Evolutionary conservation across 2,329 filamentous ascomycete genomes (phyloP).

Genomic region (Lasiodiplodia sp.): DNA sequence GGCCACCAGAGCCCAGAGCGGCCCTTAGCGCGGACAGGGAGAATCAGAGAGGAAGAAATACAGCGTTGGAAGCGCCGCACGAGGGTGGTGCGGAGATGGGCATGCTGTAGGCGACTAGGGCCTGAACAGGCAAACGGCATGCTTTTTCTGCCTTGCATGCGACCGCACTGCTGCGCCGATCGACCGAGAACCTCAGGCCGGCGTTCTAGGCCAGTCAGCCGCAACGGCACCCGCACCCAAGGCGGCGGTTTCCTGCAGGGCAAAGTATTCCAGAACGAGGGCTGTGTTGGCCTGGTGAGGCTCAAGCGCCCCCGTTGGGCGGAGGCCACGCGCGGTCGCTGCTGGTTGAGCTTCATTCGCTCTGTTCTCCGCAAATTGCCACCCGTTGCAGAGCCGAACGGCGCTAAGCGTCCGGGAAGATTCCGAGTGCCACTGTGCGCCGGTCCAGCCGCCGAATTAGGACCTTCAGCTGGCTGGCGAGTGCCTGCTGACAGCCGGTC

Average conservation of each 20-base stretch:
- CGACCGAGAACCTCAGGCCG: not conserved
- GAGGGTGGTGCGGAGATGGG: slow-evolving; percentile 4
- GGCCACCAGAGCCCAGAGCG: slow-evolving; percentile 6
- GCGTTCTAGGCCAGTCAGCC: slow-evolving; percentile 15
- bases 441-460: not conserved
- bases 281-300: slow-evolving; percentile 8
- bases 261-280: slow-evolving; percentile 15
- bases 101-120: slow-evolving; percentile 3
- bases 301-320: slow-evolving; percentile 10
- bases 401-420: slow-evolving; percentile 1
- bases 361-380: slow-evolving; percentile 8
- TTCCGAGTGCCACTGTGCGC: slow-evolving; percentile 3
- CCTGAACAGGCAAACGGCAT: slow-evolving; percentile 5
- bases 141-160: slow-evolving; percentile 12
- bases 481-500: not conserved
- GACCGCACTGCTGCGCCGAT: slow-evolving; percentile 12
- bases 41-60: not conserved
- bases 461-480: not conserved
- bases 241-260: slow-evolving; percentile 2
- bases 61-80: not conserved
- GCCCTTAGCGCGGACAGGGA: not conserved
- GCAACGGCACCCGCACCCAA: slow-evolving; percentile 4
- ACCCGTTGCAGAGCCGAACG: slow-evolving; percentile 1
- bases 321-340: slow-evolving; percentile 2
- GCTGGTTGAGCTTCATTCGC: not conserved